Evolutionary conservation across 2,329 filamentous ascomycete genomes (phyloP).

Genomic region (Hypomyces rosellus): DNA sequence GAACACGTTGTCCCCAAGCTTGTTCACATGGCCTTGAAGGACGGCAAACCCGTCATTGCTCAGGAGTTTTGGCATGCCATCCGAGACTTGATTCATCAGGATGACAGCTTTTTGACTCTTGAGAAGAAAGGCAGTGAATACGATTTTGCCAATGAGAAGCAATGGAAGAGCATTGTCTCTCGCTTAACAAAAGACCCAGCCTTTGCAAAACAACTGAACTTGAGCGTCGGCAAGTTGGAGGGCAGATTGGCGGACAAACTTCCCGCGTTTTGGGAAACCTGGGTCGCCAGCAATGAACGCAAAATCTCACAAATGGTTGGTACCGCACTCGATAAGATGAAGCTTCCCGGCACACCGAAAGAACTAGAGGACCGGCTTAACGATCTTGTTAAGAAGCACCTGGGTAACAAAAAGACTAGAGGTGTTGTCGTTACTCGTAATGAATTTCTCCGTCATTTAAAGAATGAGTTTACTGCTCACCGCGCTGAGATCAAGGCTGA

Average conservation of each 20-base stretch:
- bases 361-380: conserved; percentile 31
- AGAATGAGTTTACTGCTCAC: conserved; percentile 32
- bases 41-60: conserved; percentile 49
- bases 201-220: conserved; percentile 23
- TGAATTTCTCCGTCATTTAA: conserved; percentile 42
- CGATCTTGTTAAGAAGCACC: conserved; percentile 32
- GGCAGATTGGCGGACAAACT: conserved; percentile 24
- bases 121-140: conserved; percentile 34
- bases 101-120: conserved; percentile 41
- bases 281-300: conserved; percentile 45
- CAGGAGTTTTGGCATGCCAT: conserved; percentile 62
- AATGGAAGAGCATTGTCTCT: conserved; percentile 41
- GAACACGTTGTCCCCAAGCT: conserved; percentile 47
- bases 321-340: conserved; percentile 28
- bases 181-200: conserved; percentile 33
- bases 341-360: conserved; percentile 25
- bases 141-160: conserved; percentile 36
- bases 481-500: conserved; percentile 35
- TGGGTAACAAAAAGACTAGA: conserved; percentile 23
- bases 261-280: conserved; percentile 43
- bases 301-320: conserved; percentile 27
- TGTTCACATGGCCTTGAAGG: conserved; percentile 47
- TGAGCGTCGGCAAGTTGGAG: conserved; percentile 20
- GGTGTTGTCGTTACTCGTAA: conserved; percentile 38
- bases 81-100: conserved; percentile 44